Percentiles rank a stretch among this genome's conserved stretches.
Conservation (phyloP, 345 rosid species). For the Eucalyptus paniculata region DNA sequence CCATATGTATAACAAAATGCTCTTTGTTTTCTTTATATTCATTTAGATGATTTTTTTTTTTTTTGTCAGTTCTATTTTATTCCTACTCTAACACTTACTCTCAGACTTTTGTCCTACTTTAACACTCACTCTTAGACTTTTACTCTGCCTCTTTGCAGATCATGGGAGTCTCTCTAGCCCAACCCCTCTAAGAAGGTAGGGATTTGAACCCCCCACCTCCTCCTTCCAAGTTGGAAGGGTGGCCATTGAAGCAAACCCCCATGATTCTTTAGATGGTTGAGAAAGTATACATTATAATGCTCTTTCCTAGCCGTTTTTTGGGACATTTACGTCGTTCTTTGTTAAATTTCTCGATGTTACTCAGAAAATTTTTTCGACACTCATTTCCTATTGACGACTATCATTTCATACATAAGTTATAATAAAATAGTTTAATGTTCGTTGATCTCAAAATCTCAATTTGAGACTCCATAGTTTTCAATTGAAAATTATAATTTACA, state of each 20-base stretch:
- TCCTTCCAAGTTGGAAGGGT: rapidly evolving
- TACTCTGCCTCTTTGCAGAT: no score
- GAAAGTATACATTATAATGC: not conserved
- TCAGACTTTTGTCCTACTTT: no score
- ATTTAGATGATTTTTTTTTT: no score
- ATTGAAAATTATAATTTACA: not conserved
- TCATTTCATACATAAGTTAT: not conserved
- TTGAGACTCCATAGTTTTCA: not conserved
- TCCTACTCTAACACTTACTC: no score
- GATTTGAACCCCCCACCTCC: rapidly evolving
- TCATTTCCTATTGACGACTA: not conserved
- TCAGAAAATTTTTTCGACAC: no score
- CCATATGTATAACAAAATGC: not conserved
- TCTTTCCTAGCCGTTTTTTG: not conserved
- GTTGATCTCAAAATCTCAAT: not conserved
- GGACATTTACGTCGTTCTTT: not conserved
- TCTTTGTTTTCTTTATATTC: no score
- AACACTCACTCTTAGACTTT: no score
- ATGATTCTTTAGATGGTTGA: no score
- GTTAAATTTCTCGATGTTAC: no score
- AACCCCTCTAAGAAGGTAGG: rapidly evolving
- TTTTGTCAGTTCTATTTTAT: no score
- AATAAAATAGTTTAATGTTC: not conserved
- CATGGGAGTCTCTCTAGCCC: no score
- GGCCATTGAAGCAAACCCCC: rapidly evolving